Evolutionary conservation across 257 asterid species (phyloP).

Genomic region (Solanum arcanum): DNA sequence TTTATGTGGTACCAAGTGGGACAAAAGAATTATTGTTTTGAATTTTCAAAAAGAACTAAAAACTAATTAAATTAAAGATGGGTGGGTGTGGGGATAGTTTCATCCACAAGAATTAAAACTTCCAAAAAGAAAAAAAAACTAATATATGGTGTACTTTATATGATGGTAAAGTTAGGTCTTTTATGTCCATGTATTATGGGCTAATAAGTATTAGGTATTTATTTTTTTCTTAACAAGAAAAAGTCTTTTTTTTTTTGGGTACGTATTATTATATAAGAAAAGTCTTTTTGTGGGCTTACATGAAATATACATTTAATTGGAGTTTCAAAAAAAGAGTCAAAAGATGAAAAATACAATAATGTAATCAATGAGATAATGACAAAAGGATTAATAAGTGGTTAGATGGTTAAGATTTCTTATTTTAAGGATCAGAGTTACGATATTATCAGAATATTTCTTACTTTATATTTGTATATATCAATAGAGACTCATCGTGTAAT

Average conservation of each 20-base stretch:
- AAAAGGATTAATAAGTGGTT: background rate
- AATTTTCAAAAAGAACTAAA: background rate
- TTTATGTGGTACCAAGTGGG: background rate
- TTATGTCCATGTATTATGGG: background rate
- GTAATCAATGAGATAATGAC: background rate
- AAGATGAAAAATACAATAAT: background rate
- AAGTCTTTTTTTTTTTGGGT: background rate
- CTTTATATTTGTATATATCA: no score
- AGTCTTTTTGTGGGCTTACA: background rate
- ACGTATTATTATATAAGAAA: background rate
- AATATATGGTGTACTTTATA: background rate
- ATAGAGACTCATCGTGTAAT: no score
- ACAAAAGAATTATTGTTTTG: background rate
- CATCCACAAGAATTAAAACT: background rate
- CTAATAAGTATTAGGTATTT: background rate
- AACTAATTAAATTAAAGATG: background rate
- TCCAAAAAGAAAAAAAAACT: background rate
- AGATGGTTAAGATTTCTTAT: background rate
- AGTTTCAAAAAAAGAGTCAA: background rate
- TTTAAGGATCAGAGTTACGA: no score
- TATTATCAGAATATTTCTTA: no score
- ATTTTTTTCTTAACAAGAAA: background rate
- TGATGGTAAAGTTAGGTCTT: background rate
- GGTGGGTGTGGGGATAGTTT: background rate
- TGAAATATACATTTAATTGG: background rate